Conservation (phyloP, 768 basidiomycete species). For the Suillus fuscotomentosus region DNA sequence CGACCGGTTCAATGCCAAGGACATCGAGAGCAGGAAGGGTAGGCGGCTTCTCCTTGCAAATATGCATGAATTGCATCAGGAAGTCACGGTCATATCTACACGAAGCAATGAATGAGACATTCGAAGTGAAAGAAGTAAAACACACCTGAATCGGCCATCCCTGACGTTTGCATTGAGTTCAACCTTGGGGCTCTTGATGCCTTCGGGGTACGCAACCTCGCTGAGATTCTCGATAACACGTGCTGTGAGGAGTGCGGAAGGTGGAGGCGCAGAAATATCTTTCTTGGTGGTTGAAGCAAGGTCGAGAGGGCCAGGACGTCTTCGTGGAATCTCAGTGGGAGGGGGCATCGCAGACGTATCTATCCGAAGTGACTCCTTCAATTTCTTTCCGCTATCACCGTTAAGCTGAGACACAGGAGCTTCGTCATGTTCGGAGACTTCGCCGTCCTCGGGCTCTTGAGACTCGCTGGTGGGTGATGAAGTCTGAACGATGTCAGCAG, state of each 20-base stretch:
- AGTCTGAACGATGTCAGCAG: slow-evolving; percentile 26
- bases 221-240: slow-evolving; percentile 82
- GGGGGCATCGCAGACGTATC: slow-evolving; percentile 51
- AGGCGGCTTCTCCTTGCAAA: slow-evolving; percentile 96
- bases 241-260: slow-evolving; percentile 75
- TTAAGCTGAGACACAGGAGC: slow-evolving; percentile 23
- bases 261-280: slow-evolving; percentile 29
- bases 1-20: slow-evolving; percentile 83
- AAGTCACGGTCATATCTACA: slow-evolving; percentile 94
- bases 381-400: slow-evolving; percentile 42
- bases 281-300: slow-evolving; percentile 55
- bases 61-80: slow-evolving; percentile 91
- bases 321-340: slow-evolving; percentile 37
- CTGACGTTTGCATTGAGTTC: slow-evolving; percentile 84
- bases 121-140: not conserved
- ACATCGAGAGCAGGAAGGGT: slow-evolving; percentile 85
- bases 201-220: slow-evolving; percentile 77
- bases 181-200: slow-evolving; percentile 75
- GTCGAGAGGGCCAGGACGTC: slow-evolving; percentile 73
- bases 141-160: slow-evolving; percentile 85
- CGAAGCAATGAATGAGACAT: not conserved
- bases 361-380: slow-evolving; percentile 61
- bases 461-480: slow-evolving; percentile 42
- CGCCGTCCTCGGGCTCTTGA: slow-evolving; percentile 42
- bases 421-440: slow-evolving; percentile 34